A percentile compares a stretch with the other conserved stretches of the same genome.
Evolutionary conservation across 441 rosid species (phyloP).

Genomic region (Gossypium laxum): DNA sequence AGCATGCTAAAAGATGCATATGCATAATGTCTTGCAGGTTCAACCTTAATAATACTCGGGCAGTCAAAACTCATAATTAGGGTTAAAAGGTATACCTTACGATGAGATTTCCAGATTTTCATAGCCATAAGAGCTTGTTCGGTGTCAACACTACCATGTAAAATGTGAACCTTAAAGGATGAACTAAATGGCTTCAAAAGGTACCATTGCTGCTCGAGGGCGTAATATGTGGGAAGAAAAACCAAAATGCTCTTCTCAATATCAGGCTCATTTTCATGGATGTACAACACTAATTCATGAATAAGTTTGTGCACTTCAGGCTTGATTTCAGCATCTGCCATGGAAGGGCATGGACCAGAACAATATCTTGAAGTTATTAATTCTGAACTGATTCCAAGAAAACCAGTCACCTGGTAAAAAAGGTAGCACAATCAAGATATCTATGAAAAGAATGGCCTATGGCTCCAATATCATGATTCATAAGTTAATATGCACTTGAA

Average conservation of each 20-base stretch:
- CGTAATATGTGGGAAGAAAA: constrained; percentile 83
- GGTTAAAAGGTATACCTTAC: constrained; percentile 48
- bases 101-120: constrained; percentile 77
- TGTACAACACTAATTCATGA: constrained; percentile 56
- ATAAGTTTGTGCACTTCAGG: constrained; percentile 68
- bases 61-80: constrained; percentile 13
- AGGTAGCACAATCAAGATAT: constrained; percentile 13
- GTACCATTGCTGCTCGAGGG: constrained; percentile 76
- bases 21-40: not conserved
- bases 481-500: not conserved
- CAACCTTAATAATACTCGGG: constrained; percentile 5
- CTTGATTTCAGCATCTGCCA: constrained; percentile 52
- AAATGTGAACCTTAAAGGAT: constrained; percentile 65
- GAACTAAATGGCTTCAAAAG: constrained; percentile 45
- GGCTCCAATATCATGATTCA: not conserved
- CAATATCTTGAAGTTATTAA: constrained; percentile 36
- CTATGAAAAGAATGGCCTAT: not conserved
- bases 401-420: constrained; percentile 46
- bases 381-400: constrained; percentile 49
- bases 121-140: constrained; percentile 78
- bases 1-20: not conserved
- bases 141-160: constrained; percentile 77
- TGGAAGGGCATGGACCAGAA: constrained; percentile 52
- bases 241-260: constrained; percentile 81
- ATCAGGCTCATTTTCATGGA: constrained; percentile 68